Evolutionary conservation across 768 basidiomycete genomes (phyloP), one percentile per base, ranked within the genome.

Genomic region (Sporobolomyces roseus): DNA sequence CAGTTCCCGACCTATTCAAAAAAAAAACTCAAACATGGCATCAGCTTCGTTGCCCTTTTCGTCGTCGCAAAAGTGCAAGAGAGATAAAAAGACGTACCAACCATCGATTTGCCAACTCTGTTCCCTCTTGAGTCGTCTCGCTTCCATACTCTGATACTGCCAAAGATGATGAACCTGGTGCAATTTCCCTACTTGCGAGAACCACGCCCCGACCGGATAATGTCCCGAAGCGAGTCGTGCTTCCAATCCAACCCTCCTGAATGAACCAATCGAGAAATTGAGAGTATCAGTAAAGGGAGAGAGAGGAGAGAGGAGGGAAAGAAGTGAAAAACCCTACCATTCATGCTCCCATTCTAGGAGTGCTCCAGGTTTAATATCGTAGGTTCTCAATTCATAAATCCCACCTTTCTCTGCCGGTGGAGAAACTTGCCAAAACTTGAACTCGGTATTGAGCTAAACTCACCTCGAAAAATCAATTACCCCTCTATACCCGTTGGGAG

Each of bases 311-410:
- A 46, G 6, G 13, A 23, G 6, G 21, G 45, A 23, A 46, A 46
- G 12, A 23, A 46, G 21, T 7, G 21, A 46, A 23, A 23, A 23
- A 0, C 60, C 73, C 17, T 41, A 92, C 92, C 96, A 98, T 68
- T 91, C 84, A 63, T 85, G 83, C 77, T 98, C 96, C 96, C 96
- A 98, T 75, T 98, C 93, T 62, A 98, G 80, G 61, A 98, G 82
- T 10, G 88, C 86, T 12, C 96, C 96, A 6, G 94, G 90, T 75
- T 88, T 86, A 43, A 78, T 77, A 86, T 86, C 43, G 80, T 99
- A 99, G 43, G 84, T 86, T 74, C 96, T 84, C 74, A 98, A 81
- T 80, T 99, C 96, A 77, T 96, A 99, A 52, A 99, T 82, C 8
- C 96, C 94, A 9, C 93, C 94, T 7, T 85, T 83, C 29, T 51